Base-by-base conservation (phyloP, 768 basidiomycete species). In the Termitomyces sp. region DNA sequence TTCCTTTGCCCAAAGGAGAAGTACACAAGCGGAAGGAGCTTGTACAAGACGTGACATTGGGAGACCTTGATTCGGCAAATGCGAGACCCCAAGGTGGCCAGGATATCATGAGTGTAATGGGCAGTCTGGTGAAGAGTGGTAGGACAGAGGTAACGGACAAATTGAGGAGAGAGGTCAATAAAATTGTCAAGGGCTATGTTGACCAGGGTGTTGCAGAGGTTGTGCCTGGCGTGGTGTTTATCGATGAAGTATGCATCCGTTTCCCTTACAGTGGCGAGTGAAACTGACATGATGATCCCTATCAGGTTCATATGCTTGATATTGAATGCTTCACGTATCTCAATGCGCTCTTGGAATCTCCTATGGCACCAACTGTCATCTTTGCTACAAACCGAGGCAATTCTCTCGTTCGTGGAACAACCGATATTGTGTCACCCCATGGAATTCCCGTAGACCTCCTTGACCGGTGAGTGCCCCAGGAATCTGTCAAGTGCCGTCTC, bases 251-350 rank as follows among this genome's bases (percentile, higher is more conserved):
- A 64, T 58, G 81, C 5, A 36, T 37, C 18, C 29, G 51, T 34
- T 51, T 48, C 28, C 41, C 56, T 51, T 49, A 22, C 33, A 45
- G 24, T 60, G 28, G 49, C 41, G n/a, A n/a, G n/a, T 33, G 37
- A n/a, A n/a, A n/a, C 33, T 24, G 41, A 20, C 44, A 55, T 39
- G 36, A 22, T 29, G 18, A 29, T n/a, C 4, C n/a, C 18, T n/a
- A 3, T 41, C 66, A 97, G 94, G 96, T 98, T 24, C 97, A 99
- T 75, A 98, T 98, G 96, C 86, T 99, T 59, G 97, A 99, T 71
- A 95, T 98, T 66, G 97, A 99, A 71, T 98, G 95, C 72, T 99
- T 98, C 77, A 98, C 97, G 5, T 99, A 96, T 74, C 83, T 99
- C 37, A 98, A 98, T 72, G 88, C 94, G 12, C 82, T 98, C 9